Base-by-base conservation (phyloP, 202 grass and related monocot genomes). In the Eragrostis tef region DNA sequence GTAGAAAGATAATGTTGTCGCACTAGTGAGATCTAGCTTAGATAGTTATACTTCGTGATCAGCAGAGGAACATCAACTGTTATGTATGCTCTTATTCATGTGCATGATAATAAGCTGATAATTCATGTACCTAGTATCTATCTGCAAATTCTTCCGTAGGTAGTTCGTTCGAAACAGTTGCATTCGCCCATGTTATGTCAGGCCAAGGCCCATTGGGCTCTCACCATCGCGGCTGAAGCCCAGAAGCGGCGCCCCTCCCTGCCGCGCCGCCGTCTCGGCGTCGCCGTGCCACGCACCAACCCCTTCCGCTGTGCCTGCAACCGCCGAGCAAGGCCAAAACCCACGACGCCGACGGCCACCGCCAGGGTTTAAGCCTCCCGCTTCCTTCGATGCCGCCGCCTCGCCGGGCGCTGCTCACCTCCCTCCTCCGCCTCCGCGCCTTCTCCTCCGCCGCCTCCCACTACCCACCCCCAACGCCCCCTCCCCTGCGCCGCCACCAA, bases 341-440 rank as follows among this genome's bases (percentile, higher is more conserved):
- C 61, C 84, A 67, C 68, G 17, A 19, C 82, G 79, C 3, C 77
- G 81, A 21, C 78, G 73, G 49, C 83, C 78, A 21, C 80, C 58
- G 87, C 66, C 51, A 89, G 83, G 87, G 87, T 89, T 89, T 89
- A 82, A 66, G 25, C 41, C 59, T 27, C 66, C 77, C 43, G 22
- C 53, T 19, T 36, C 58, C 50, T 82, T 81, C 81, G 75, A 86
- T 94, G 87, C 82, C 63, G 79, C 75, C 77, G 7, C 73, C 81
- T 59, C 81, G 84, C 52, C 68, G 68, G 74, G 73, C 42, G 56
- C 61, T 83, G 67, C 72, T 88, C 70, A 17, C 76, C 31, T 63
- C 89, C 73, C 24, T 86, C 67, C 75, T 79, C 52, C 82, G 79
- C 51, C 60, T 73, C 84, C 77, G 76, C 64, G 13, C 34, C 11